Percentiles rank a stretch among this genome's conserved stretches.
Conservation (phyloP, 257 asterid species). For the Nemophila menziesii region DNA sequence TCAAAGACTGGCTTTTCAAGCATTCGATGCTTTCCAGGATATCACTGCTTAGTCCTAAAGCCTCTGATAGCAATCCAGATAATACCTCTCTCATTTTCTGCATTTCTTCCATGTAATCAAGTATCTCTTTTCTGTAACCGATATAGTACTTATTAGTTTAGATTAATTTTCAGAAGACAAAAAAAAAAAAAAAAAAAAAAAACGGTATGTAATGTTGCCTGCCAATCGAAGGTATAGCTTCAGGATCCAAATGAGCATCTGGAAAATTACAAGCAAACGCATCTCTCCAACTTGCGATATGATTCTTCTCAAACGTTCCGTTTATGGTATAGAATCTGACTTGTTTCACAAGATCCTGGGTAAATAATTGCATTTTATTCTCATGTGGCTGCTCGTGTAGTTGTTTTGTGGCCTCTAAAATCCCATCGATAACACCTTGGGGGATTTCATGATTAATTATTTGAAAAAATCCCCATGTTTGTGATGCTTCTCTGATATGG, state of each 20-base stretch:
- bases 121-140: no score
- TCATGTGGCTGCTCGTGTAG: conserved; percentile 58
- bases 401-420: conserved; percentile 29
- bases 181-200: no score
- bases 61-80: no score
- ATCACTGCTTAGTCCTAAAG: conserved; percentile 18
- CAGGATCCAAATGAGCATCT: conserved; percentile 29
- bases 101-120: no score
- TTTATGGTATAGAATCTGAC: conserved; percentile 39
- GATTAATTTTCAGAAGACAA: not conserved
- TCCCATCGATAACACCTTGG: conserved; percentile 20
- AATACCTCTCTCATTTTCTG: no score
- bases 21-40: conserved; percentile 21
- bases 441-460: conserved; percentile 68
- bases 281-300: conserved; percentile 60
- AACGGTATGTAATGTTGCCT: no score
- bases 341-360: conserved; percentile 28
- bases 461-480: conserved; percentile 61
- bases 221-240: conserved; percentile 42
- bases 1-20: conserved; percentile 9
- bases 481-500: conserved; percentile 41
- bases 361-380: conserved; percentile 35
- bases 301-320: conserved; percentile 27
- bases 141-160: no score
- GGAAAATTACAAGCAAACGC: conserved; percentile 37